Evolutionary conservation across 345 rosid genomes (phyloP).

Genomic region (Salix dunnii): DNA sequence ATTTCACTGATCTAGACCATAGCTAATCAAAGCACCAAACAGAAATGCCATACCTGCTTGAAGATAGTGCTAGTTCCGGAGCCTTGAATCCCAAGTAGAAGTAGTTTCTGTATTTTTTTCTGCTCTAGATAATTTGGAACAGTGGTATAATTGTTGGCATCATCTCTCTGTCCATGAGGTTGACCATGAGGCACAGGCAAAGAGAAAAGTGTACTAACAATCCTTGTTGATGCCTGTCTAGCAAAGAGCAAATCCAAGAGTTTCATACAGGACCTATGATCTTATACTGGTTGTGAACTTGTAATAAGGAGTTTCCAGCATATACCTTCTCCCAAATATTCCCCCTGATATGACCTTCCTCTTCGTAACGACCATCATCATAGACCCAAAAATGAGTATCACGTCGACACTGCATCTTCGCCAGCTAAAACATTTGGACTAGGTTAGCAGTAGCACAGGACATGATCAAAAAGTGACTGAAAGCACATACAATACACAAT

Average conservation of each 20-base stretch:
- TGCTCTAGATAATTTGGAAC: slow-evolving; percentile 86
- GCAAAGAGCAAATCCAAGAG: slow-evolving; percentile 28
- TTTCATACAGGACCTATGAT: slow-evolving; percentile 17
- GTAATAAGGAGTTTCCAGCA: slow-evolving; percentile 5
- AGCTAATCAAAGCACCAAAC: neutral
- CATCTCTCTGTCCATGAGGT: slow-evolving; percentile 64
- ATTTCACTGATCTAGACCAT: neutral
- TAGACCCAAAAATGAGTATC: slow-evolving; percentile 87
- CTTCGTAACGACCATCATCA: slow-evolving; percentile 82
- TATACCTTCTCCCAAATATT: slow-evolving; percentile 82
- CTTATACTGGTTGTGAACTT: neutral
- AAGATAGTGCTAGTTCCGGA: slow-evolving; percentile 90
- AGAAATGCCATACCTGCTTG: slow-evolving; percentile 61
- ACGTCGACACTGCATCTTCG: slow-evolving; percentile 73
- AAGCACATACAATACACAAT: neutral
- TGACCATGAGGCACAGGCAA: slow-evolving; percentile 83
- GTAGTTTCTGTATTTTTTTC: slow-evolving; percentile 71
- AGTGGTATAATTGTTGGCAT: slow-evolving; percentile 60
- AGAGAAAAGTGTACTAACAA: slow-evolving; percentile 75
- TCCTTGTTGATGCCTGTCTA: slow-evolving; percentile 88
- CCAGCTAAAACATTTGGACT: slow-evolving; percentile 45
- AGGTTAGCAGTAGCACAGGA: neutral
- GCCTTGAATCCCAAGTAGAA: slow-evolving; percentile 71
- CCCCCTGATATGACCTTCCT: slow-evolving; percentile 83
- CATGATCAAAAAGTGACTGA: neutral